Percentiles rank a stretch among this genome's conserved stretches.
These are phyloP conservation scores for Amesomyces nigricolor DNA, from an alignment of 2,329 filamentous ascomycete genomes.

Conservation along the genomic window DNA sequence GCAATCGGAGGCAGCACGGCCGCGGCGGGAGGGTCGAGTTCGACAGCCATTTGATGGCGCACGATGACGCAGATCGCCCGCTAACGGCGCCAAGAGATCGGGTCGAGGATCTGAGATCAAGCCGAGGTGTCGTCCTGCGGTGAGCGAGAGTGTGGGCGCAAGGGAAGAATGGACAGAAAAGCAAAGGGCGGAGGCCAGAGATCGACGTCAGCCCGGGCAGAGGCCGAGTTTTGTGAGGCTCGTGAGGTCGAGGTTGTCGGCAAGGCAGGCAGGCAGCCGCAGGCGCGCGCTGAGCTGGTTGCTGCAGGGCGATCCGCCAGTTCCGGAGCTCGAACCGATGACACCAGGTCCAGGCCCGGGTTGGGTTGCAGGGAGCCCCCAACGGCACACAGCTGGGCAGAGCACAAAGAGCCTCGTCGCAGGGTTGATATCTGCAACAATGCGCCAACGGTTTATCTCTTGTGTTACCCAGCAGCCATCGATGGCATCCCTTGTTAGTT, in stretches of 20 bases:
- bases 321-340: slow-evolving; percentile 2
- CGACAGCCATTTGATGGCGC: slow-evolving; percentile 23
- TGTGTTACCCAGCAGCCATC: slow-evolving; percentile 3
- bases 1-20: background rate
- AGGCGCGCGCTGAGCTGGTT: slow-evolving; percentile 8
- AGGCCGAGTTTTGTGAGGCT: background rate
- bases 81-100: slow-evolving; percentile 21
- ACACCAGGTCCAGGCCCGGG: too few species aligned
- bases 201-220: background rate
- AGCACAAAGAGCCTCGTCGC: background rate
- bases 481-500: background rate
- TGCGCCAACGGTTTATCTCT: background rate
- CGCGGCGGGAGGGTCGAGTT: slow-evolving; percentile 13
- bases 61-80: slow-evolving; percentile 35
- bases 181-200: background rate
- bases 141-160: background rate
- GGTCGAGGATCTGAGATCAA: slow-evolving; percentile 20
- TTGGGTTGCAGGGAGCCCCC: background rate
- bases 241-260: slow-evolving; percentile 9
- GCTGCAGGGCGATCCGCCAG: slow-evolving; percentile 8
- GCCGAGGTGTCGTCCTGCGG: background rate
- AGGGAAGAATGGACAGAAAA: background rate
- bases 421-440: background rate
- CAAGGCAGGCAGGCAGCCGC: slow-evolving; percentile 15
- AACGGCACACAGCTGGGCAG: background rate